Conservation (phyloP, 148 eudicot genomes). For the Cornus controversa region DNA sequence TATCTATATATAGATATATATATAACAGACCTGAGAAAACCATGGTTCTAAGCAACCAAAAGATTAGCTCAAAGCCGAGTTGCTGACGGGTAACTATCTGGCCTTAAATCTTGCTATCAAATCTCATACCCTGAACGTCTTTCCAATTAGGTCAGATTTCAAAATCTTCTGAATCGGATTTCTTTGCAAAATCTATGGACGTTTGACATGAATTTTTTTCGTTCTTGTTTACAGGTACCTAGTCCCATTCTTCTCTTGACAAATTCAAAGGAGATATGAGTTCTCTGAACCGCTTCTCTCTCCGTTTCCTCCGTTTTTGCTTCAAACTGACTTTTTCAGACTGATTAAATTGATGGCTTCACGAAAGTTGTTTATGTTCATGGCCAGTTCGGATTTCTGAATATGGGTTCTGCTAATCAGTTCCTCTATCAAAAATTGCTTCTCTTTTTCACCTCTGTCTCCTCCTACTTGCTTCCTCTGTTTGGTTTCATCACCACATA, state of each 20-base stretch:
- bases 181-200: not conserved
- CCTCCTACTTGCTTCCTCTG: slow-evolving; percentile 39
- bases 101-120: slow-evolving; percentile 17
- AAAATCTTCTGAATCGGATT: slow-evolving; percentile 17
- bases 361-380: slow-evolving; percentile 12
- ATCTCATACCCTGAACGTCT: slow-evolving; percentile 14
- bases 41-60: slow-evolving; percentile 16
- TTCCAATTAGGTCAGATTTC: slow-evolving; percentile 57
- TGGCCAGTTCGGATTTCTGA: slow-evolving; percentile 24
- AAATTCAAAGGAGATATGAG: slow-evolving; percentile 32
- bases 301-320: slow-evolving; percentile 31
- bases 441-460: slow-evolving; percentile 29
- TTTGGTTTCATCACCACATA: slow-evolving; percentile 37
- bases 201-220: not conserved
- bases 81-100: slow-evolving; percentile 37
- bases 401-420: slow-evolving; percentile 32
- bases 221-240: slow-evolving; percentile 22
- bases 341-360: slow-evolving; percentile 30
- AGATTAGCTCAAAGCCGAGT: slow-evolving; percentile 12
- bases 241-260: slow-evolving; percentile 28
- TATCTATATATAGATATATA: not conserved
- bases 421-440: slow-evolving; percentile 34
- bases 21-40: slow-evolving; percentile 10
- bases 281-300: slow-evolving; percentile 26
- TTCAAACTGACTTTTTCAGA: slow-evolving; percentile 24